Conservation (phyloP, 2,329 filamentous ascomycete species). For the Colletotrichum lupini region DNA sequence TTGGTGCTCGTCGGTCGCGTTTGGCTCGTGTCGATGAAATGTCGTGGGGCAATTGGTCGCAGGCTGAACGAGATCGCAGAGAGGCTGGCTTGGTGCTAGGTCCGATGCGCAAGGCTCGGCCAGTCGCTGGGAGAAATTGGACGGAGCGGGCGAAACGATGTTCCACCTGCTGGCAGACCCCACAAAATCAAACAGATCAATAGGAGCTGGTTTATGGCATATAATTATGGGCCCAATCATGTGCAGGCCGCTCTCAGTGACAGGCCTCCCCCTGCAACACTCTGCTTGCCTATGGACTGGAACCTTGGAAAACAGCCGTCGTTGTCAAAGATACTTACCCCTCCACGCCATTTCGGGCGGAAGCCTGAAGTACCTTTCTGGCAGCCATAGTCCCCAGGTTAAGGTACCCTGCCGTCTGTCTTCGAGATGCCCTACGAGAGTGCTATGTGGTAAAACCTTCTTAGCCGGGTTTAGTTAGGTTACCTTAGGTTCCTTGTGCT, state of each 20-base stretch:
- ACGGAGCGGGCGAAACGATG: constrained; percentile 25
- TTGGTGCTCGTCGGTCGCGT: not conserved
- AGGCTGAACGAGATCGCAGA: constrained; percentile 1
- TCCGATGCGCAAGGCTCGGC: constrained; percentile 3
- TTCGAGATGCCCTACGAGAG: not conserved
- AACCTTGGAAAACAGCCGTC: not conserved
- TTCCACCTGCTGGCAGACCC: not conserved
- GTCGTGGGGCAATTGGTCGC: constrained; percentile 11
- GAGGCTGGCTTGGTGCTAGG: constrained; percentile 12
- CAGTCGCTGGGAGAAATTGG: constrained; percentile 3
- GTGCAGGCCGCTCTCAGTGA: not conserved
- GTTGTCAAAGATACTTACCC: not conserved
- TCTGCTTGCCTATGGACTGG: not conserved
- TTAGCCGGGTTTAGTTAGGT: constrained; percentile 14
- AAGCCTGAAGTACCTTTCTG: not conserved
- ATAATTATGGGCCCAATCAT: not conserved
- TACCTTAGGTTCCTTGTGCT: constrained; percentile 17
- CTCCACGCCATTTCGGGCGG: not conserved
- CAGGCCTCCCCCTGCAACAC: not conserved
- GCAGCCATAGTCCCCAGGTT: not conserved
- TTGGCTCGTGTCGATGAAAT: not conserved
- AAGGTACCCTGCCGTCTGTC: not conserved
- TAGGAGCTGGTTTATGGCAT: not conserved
- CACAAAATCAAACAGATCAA: not conserved
- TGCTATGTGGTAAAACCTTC: constrained; percentile 8